phyloP scores from a whole-genome alignment of 2,329 filamentous ascomycete genomes.

The Plectosphaerella plurivora region DNA sequence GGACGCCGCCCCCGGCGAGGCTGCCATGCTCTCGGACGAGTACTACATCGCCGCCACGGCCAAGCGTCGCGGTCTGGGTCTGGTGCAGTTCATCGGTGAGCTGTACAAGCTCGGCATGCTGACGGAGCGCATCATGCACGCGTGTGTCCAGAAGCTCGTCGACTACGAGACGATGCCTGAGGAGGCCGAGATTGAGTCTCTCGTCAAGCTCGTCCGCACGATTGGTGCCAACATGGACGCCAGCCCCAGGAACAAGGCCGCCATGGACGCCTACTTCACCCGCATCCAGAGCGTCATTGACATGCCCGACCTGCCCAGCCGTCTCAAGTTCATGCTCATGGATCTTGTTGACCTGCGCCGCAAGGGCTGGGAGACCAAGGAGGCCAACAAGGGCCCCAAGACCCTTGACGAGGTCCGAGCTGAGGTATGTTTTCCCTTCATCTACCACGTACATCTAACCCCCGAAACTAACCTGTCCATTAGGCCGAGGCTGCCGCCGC shows the following conservation, averaged over 20 bases:
- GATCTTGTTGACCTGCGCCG: conserved; percentile 83
- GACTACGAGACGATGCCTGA: conserved; percentile 92
- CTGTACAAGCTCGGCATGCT: conserved; percentile 98
- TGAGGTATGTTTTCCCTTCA: conserved; percentile 52
- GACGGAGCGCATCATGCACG: conserved; percentile 98
- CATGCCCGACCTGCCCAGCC: conserved; percentile 75
- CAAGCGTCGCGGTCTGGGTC: conserved; percentile 93
- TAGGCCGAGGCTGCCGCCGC: conserved; percentile 70
- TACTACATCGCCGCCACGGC: conserved; percentile 92
- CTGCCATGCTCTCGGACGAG: conserved; percentile 85
- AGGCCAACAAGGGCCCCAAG: conserved; percentile 91
- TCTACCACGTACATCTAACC: neutral
- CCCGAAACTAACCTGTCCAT: conserved; percentile 15
- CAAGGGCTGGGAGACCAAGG: conserved; percentile 79
- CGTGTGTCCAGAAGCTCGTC: conserved; percentile 94
- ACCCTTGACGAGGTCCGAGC: conserved; percentile 89
- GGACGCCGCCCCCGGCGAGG: conserved; percentile 50
- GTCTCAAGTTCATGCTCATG: conserved; percentile 94
- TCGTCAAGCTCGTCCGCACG: conserved; percentile 87
- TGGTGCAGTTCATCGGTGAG: conserved; percentile 98
- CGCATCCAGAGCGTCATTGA: conserved; percentile 82
- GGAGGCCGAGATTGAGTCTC: conserved; percentile 92
- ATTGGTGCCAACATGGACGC: conserved; percentile 84
- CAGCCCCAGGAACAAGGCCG: conserved; percentile 74
- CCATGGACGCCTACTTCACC: conserved; percentile 93